phyloP scores from a whole-genome alignment of 495 filamentous ascomycete genomes.

The Schizothecium vesticola region DNA sequence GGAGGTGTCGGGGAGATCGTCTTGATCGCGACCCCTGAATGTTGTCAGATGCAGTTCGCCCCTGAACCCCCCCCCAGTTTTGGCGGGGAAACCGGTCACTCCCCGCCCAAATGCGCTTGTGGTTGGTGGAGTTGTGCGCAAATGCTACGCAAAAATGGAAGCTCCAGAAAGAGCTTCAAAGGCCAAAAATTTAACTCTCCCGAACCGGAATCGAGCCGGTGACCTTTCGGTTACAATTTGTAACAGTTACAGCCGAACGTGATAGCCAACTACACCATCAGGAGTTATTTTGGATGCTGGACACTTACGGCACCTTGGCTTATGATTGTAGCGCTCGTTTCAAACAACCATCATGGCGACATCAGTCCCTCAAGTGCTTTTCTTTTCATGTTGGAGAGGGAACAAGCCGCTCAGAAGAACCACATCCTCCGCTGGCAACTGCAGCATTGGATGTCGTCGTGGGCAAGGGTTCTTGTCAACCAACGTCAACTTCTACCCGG shows the following conservation, averaged over 20 bases:
- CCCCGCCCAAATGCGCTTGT: neutral
- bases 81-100: neutral
- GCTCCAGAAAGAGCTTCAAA: neutral
- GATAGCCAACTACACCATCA: neutral
- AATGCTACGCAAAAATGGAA: neutral
- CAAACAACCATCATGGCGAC: neutral
- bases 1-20: neutral
- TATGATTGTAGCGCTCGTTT: neutral
- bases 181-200: neutral
- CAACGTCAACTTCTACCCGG: neutral
- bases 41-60: neutral
- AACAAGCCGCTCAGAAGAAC: too few relatives aligned
- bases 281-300: neutral
- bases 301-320: fast-evolving
- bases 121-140: neutral
- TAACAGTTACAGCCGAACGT: neutral
- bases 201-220: neutral
- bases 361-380: neutral
- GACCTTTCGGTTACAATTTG: neutral
- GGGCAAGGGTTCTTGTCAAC: neutral
- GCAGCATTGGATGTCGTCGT: neutral
- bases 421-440: neutral
- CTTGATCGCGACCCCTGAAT: neutral
- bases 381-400: neutral
- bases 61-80: neutral